Conservation (phyloP, 1,284 basidiomycete species). For the Gymnopus androsaceus region DNA sequence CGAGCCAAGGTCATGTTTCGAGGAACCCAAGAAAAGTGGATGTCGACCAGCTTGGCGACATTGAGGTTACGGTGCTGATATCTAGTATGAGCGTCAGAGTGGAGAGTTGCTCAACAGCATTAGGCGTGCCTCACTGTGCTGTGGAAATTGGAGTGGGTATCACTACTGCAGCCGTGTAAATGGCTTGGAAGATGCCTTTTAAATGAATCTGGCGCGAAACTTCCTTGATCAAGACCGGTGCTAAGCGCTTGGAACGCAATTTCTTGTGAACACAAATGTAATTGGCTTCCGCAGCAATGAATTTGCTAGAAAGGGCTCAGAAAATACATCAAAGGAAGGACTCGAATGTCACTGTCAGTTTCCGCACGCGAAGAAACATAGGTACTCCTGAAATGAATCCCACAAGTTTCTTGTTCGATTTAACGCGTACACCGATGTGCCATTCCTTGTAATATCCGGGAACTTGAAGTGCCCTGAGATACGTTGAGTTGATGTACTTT, state of each 20-base stretch:
- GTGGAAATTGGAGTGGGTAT: constrained; percentile 89
- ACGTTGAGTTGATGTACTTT: background rate
- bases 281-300: constrained; percentile 90
- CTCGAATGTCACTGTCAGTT: constrained; percentile 58
- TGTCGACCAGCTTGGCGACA: constrained; percentile 89
- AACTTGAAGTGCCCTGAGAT: constrained; percentile 86
- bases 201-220: constrained; percentile 93
- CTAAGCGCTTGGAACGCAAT: constrained; percentile 91
- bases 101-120: background rate
- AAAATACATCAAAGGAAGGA: constrained; percentile 9
- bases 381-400: constrained; percentile 98
- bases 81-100: constrained; percentile 37
- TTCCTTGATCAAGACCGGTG: constrained; percentile 98
- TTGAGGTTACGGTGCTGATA: constrained; percentile 96
- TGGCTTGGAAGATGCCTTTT: constrained; percentile 92
- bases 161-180: constrained; percentile 93
- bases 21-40: constrained; percentile 88
- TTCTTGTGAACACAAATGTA: constrained; percentile 99
- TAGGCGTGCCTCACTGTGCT: constrained; percentile 65
- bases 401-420: constrained; percentile 88
- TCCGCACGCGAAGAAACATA: constrained; percentile 76
- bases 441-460: constrained; percentile 93
- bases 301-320: constrained; percentile 63
- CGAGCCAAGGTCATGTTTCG: constrained; percentile 85
- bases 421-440: constrained; percentile 95